Base-by-base conservation (phyloP, 495 filamentous ascomycete species). In the Apiosordaria backusii region DNA sequence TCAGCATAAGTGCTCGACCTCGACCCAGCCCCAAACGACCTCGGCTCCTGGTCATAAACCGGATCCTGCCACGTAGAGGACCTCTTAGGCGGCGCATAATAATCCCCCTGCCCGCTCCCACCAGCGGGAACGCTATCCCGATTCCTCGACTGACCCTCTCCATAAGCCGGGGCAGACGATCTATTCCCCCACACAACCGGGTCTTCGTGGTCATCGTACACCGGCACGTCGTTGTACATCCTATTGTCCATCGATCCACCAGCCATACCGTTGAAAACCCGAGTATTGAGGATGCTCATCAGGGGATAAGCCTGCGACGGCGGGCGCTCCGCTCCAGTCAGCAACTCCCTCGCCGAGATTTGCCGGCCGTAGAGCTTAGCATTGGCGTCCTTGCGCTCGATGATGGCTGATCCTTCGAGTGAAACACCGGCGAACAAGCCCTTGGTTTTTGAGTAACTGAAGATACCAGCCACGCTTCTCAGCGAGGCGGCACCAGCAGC, bases 401-500 rank as follows among this genome's bases (percentile, higher is more conserved):
- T 87, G 50, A 99, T 86, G 62, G 88, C 92, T 58, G 89, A 91
- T 18, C 95, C 95, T 77, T 99, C 95, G 67, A 99, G 80, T 69
- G 90, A 94, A 57, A 99, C 94, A 72, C 95, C 95, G 2, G 95
- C 95, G 70, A 99, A 99, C 15, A 98, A 81, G 24, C 95, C 95
- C 81, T 97, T 97, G 26, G 95, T 99, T 79, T 97, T 98, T 66
- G 88, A 91, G 80, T 98, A 99, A 68, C 91, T 90, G 82, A 99
- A 99, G 21, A 99, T 87, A 40, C 91, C 95, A 1, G 94, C 90
- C 7, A 98, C 90, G 67, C 93, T 90, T 78, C 86, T 92, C 23
- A 94, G 83, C 76, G 91, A 97, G 3, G 95, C 95, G 21, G 92
- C 96, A 68, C 96, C 95, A 22, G 94, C 94, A 24, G 95, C 95